phyloP scores from a whole-genome alignment of 805 yeast species.

The Isabelozyma gotoi region DNA sequence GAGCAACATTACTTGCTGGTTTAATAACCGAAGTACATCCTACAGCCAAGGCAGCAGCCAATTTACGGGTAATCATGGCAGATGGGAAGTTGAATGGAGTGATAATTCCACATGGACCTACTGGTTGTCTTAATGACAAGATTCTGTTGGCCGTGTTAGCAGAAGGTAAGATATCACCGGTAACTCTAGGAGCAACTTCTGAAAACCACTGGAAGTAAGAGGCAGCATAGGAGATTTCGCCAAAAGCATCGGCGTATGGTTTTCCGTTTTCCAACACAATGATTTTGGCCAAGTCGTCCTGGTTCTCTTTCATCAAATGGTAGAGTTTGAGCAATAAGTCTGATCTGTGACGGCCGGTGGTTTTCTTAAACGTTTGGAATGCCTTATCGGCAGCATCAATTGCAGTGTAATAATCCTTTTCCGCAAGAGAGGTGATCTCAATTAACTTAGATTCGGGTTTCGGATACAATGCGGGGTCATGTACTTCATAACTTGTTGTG shows the following conservation, averaged over 20 bases:
- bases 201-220: constrained; percentile 89
- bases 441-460: constrained; percentile 40
- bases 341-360: constrained; percentile 58
- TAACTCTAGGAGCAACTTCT: constrained; percentile 71
- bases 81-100: constrained; percentile 88
- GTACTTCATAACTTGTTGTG: constrained; percentile 56
- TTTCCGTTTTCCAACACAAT: constrained; percentile 76
- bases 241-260: constrained; percentile 66
- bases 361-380: constrained; percentile 50
- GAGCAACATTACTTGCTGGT: constrained; percentile 78
- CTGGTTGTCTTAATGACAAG: constrained; percentile 65
- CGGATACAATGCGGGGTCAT: constrained; percentile 67
- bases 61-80: constrained; percentile 73
- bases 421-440: constrained; percentile 54
- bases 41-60: constrained; percentile 76
- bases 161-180: constrained; percentile 68
- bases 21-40: constrained; percentile 78
- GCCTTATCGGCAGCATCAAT: constrained; percentile 55
- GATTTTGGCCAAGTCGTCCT: constrained; percentile 63
- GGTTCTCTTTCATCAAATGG: constrained; percentile 53
- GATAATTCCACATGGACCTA: constrained; percentile 76
- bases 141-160: constrained; percentile 49
- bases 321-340: constrained; percentile 52
- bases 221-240: constrained; percentile 67
- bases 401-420: constrained; percentile 50